Evolutionary conservation across 2,329 filamentous ascomycete species (phyloP), one percentile per base, ranked within the genome.

Genomic region (Aspergillus neotritici): DNA sequence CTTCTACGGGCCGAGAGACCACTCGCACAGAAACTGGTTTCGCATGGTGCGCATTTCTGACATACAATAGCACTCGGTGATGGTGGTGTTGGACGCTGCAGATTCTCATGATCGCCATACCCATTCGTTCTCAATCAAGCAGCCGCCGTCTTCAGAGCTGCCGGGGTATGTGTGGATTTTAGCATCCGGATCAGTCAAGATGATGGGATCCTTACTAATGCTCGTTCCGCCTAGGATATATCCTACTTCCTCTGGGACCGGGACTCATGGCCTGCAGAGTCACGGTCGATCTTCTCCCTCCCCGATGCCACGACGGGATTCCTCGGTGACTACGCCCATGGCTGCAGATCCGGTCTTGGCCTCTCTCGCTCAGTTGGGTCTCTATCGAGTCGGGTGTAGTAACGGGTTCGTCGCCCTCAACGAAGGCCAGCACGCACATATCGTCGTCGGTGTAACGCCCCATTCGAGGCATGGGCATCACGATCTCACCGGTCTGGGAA

Each of bases 391-490:
- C 4, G 59, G 64, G 14, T 68, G 64, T 8, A 57, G 56, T 12
- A 65, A 70, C 16, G 61, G 68, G 2, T 56, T 76, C 21, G 65
- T 78, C 36, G 76, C 73, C 3, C 57, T 78, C 21, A 73, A 78
- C 48, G 74, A 77, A 44, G 56, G 57, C 3, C 55, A 63, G 1
- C 53, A 65, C 41, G 71, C 77, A 47, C 52, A 75, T 46, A 58
- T 78, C 30, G 62, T 78, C 13, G 73, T 74, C 46, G 75, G 78
- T 46, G 72, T 74, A n/a, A 72, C 70, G 1, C 57, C 63, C 2
- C 56, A 57, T 5, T 61, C 62, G 1, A 52, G 73, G 5, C 38
- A 54, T 14, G 16, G 49, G 37, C 43, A 54, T 14, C 21, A 25
- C 12, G 39, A 49, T 3, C 54, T 51, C 34, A 49, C 60, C 8